Evolutionary conservation across 768 basidiomycete genomes (phyloP).

Genomic region (Boletus rubropictus): DNA sequence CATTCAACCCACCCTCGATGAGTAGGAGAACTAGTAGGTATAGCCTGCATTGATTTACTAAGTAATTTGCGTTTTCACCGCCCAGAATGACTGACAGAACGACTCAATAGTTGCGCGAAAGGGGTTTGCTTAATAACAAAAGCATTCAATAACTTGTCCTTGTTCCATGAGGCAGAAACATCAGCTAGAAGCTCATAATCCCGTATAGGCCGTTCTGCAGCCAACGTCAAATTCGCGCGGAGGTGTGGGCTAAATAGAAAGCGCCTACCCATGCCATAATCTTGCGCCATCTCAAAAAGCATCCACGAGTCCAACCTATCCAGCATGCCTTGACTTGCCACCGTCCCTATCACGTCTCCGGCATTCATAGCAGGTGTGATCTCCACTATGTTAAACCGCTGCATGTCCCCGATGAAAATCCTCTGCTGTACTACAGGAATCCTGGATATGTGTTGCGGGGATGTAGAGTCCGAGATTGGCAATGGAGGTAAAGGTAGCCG

Average conservation of each 20-base stretch:
- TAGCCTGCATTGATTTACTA: constrained; percentile 38
- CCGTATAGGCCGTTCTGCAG: constrained; percentile 80
- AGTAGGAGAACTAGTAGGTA: constrained; percentile 42
- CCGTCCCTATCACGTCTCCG: constrained; percentile 61
- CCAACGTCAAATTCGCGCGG: constrained; percentile 7
- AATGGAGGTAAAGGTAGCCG: constrained; percentile 37
- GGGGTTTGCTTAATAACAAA: constrained; percentile 76
- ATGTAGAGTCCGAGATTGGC: constrained; percentile 31
- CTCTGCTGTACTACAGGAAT: constrained; percentile 52
- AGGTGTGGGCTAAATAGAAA: background rate
- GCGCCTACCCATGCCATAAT: constrained; percentile 83
- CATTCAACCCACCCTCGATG: constrained; percentile 72
- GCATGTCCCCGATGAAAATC: constrained; percentile 72
- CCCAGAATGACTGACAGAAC: constrained; percentile 41
- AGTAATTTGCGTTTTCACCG: constrained; percentile 37
- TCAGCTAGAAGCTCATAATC: constrained; percentile 80
- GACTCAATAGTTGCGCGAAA: constrained; percentile 53
- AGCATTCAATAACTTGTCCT: constrained; percentile 70
- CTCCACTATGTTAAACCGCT: constrained; percentile 70
- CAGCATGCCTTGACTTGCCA: constrained; percentile 63
- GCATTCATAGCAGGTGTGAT: constrained; percentile 63
- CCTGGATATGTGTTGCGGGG: constrained; percentile 26
- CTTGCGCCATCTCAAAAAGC: constrained; percentile 84
- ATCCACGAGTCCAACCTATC: constrained; percentile 74
- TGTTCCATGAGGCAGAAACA: constrained; percentile 84